Evolutionary conservation across 805 yeast genomes (phyloP).

Genomic region (Saturnispora gosingensis): DNA sequence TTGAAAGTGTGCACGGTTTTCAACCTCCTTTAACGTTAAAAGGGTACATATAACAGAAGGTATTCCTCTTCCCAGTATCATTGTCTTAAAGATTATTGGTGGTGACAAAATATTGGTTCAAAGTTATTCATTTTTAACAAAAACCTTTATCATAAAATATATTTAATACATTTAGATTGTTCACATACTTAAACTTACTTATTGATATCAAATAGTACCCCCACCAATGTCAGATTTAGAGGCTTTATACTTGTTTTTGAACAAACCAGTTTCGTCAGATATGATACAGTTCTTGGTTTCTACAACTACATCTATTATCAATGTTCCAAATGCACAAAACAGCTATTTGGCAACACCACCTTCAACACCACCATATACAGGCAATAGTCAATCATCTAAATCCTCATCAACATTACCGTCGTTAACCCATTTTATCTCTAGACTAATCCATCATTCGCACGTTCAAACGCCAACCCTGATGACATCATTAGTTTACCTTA

Average conservation of each 20-base stretch:
- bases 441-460: conserved; percentile 68
- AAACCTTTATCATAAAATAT: too few relatives aligned
- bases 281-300: conserved; percentile 52
- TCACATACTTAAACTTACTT: not conserved
- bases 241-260: conserved; percentile 45
- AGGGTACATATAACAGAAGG: not conserved
- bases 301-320: conserved; percentile 49
- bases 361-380: conserved; percentile 24
- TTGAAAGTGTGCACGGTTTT: not conserved
- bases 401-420: conserved; percentile 29
- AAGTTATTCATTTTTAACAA: too few relatives aligned
- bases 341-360: conserved; percentile 32
- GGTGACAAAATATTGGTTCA: not conserved
- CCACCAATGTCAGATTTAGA: conserved; percentile 32
- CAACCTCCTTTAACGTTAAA: not conserved
- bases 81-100: too few relatives aligned
- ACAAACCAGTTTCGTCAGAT: conserved; percentile 46
- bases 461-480: conserved; percentile 93
- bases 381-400: not conserved
- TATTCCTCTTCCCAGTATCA: not conserved
- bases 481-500: conserved; percentile 81
- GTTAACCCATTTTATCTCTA: conserved; percentile 57
- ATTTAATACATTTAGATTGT: not conserved
- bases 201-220: not conserved
- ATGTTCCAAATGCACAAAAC: conserved; percentile 27